Conservation (phyloP, 768 basidiomycete species). For the Trichaptum fuscoviolaceum region DNA sequence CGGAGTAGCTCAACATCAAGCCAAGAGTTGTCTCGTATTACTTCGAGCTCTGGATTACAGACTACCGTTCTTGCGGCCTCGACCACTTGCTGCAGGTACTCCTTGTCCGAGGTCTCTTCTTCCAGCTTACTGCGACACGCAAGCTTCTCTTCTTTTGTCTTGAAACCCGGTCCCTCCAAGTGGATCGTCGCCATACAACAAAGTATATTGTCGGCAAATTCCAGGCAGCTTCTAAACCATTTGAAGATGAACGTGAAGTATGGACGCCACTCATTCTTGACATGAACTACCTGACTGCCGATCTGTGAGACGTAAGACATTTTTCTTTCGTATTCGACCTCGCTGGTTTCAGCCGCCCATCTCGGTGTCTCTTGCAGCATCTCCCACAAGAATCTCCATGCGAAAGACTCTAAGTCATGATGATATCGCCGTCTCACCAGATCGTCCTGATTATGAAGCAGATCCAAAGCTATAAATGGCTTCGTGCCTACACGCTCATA, state of each 20-base stretch:
- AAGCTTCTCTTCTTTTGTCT: neutral
- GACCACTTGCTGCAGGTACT: neutral
- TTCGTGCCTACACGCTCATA: conserved; percentile 21
- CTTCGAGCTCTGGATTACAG: neutral
- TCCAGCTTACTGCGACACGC: neutral
- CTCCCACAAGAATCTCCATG: conserved; percentile 22
- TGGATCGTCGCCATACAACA: neutral
- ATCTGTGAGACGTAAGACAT: neutral
- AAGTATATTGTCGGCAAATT: neutral
- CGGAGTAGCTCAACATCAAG: neutral
- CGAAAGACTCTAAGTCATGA: neutral
- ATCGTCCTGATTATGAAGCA: neutral
- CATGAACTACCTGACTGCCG: too few species aligned
- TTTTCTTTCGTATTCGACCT: neutral
- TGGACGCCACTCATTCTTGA: neutral
- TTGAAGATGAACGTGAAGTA: neutral
- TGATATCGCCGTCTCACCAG: neutral
- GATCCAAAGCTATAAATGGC: conserved; percentile 8
- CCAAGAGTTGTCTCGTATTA: neutral
- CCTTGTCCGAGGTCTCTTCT: neutral
- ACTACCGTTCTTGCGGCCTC: neutral
- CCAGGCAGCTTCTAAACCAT: neutral
- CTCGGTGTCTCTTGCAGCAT: neutral
- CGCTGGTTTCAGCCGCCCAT: neutral
- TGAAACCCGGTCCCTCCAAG: neutral